Conservation (phyloP, 106 monocot genomes). For the Amphibolis antarctica region DNA sequence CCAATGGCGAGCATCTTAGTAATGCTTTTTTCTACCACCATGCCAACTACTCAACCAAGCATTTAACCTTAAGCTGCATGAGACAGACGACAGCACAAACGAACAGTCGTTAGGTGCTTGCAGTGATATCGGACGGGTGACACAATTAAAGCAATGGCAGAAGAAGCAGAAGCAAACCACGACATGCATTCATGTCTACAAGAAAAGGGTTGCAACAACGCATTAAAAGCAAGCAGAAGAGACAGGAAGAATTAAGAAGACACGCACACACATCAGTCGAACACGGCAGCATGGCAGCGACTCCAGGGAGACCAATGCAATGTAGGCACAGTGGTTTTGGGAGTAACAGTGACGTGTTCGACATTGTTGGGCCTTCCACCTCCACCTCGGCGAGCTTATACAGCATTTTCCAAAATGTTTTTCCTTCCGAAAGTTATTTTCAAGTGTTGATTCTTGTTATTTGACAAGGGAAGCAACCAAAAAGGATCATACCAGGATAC, state of each 20-base stretch:
- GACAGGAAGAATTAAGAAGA: conserved; percentile 3
- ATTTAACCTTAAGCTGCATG: conserved; percentile 8
- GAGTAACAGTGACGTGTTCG: not conserved
- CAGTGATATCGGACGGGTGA: not conserved
- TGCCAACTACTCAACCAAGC: not conserved
- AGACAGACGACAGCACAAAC: not conserved
- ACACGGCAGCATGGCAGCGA: not conserved
- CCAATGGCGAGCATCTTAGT: not conserved
- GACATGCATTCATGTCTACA: conserved; percentile 2
- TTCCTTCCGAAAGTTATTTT: too few relatives aligned
- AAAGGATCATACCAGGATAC: too few relatives aligned
- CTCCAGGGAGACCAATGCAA: not conserved
- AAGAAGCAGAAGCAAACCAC: not conserved
- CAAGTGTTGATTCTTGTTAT: too few relatives aligned
- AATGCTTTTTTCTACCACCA: not conserved
- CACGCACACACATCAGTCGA: not conserved
- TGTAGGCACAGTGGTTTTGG: not conserved
- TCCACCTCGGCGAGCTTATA: too few relatives aligned
- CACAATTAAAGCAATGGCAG: not conserved
- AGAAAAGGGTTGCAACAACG: not conserved
- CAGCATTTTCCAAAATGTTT: too few relatives aligned
- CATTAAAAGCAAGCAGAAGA: not conserved
- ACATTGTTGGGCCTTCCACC: too few relatives aligned
- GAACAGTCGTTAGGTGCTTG: conserved; percentile 1
- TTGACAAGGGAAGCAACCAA: too few relatives aligned